These are phyloP conservation scores for Nasturtium officinale DNA, from an alignment of 345 rosid species.

Conservation along the genomic window DNA sequence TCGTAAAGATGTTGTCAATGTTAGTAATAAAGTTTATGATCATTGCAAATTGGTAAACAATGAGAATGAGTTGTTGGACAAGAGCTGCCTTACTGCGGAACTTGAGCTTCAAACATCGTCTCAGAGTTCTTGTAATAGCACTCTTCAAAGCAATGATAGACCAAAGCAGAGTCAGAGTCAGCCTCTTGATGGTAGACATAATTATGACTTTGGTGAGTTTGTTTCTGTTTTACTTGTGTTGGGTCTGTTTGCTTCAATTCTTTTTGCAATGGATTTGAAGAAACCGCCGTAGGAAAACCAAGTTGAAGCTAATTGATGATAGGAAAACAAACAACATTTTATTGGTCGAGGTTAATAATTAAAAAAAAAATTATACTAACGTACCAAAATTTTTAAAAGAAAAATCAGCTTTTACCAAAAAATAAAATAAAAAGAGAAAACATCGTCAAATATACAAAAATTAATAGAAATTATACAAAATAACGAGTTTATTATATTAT, in stretches of 20 bases:
- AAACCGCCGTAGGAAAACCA: slow-evolving; percentile 54
- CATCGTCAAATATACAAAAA: no score
- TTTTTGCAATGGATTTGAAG: slow-evolving; percentile 57
- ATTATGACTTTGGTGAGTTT: slow-evolving; percentile 59
- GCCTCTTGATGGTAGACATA: slow-evolving; percentile 45
- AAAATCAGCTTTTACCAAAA: no score
- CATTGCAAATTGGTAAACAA: slow-evolving; percentile 34
- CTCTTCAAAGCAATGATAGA: slow-evolving; percentile 46
- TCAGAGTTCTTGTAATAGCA: slow-evolving; percentile 42
- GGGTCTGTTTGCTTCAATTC: slow-evolving; percentile 53
- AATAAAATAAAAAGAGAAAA: no score
- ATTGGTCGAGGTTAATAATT: no score
- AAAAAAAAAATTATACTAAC: no score
- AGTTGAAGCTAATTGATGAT: no score
- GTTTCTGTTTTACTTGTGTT: slow-evolving; percentile 51
- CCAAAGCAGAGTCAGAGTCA: slow-evolving; percentile 38
- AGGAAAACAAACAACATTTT: no score
- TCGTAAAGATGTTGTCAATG: slow-evolving; percentile 31
- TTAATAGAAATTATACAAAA: no score
- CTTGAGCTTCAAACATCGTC: slow-evolving; percentile 54
- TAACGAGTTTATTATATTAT: no score
- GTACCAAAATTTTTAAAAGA: no score
- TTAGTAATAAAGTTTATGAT: no score
- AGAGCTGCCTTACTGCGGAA: slow-evolving; percentile 71
- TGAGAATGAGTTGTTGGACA: slow-evolving; percentile 49